Evolutionary conservation across 352 stramenopile genomes (phyloP).

Genomic region (Peronospora destructor): DNA sequence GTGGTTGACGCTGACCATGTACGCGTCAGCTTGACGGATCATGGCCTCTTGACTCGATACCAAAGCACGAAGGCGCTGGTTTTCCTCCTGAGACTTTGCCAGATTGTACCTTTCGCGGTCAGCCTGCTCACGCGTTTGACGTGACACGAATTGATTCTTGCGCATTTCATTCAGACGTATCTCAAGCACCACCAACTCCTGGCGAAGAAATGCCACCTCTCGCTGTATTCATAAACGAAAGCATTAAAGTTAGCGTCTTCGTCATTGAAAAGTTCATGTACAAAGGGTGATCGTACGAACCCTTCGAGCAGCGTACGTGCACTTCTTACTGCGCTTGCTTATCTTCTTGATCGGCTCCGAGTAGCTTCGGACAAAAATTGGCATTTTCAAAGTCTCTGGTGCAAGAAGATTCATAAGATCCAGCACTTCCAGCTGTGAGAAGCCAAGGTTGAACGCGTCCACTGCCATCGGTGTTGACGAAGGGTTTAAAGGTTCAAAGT

Average conservation of each 20-base stretch:
- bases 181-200: slow-evolving; percentile 32
- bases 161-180: slow-evolving; percentile 31
- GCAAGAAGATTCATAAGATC: slow-evolving; percentile 35
- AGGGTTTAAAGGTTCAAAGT: slow-evolving; percentile 31
- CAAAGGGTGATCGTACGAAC: slow-evolving; percentile 15
- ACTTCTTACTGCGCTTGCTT: slow-evolving; percentile 43
- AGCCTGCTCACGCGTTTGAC: slow-evolving; percentile 16
- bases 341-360: slow-evolving; percentile 29
- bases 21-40: slow-evolving; percentile 36
- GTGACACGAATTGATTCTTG: slow-evolving; percentile 7
- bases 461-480: slow-evolving; percentile 31
- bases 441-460: slow-evolving; percentile 28
- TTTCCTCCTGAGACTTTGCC: slow-evolving; percentile 31
- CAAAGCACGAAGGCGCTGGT: slow-evolving; percentile 35
- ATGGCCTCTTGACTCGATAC: slow-evolving; percentile 36
- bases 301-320: slow-evolving; percentile 50
- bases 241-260: slow-evolving; percentile 7
- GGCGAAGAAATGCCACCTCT: slow-evolving; percentile 39
- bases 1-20: slow-evolving; percentile 13
- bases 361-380: slow-evolving; percentile 18
- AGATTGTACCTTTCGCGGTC: slow-evolving; percentile 28
- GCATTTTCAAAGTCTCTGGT: slow-evolving; percentile 18
- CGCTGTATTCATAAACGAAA: slow-evolving; percentile 22
- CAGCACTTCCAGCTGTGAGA: slow-evolving; percentile 31
- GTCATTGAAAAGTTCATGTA: neutral